phyloP scores from a whole-genome alignment of 345 rosid species.

The Gossypium stocksii region DNA sequence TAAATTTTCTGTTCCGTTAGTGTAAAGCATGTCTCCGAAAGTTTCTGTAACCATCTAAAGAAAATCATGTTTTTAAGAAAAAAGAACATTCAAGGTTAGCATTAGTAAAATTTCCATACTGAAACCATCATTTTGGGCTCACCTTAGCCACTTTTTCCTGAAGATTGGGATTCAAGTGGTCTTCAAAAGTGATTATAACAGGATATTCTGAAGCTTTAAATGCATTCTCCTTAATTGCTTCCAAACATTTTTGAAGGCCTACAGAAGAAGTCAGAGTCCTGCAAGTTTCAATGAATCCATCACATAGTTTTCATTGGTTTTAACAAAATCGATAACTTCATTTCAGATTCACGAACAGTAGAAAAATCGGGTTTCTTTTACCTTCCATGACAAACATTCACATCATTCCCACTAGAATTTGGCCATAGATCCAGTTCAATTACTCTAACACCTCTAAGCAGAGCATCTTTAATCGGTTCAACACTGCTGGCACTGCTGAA shows the following conservation, averaged over 20 bases:
- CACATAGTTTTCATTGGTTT: no score
- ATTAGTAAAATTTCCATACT: neutral
- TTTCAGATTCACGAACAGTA: neutral
- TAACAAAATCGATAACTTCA: no score
- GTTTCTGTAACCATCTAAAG: neutral
- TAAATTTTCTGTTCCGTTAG: slow-evolving; percentile 11
- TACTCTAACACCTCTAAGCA: slow-evolving; percentile 61
- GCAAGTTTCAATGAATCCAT: slow-evolving; percentile 5
- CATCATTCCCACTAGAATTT: slow-evolving; percentile 35
- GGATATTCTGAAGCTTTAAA: slow-evolving; percentile 65
- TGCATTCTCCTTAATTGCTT: slow-evolving; percentile 55
- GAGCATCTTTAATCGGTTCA: slow-evolving; percentile 54
- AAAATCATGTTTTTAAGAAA: neutral
- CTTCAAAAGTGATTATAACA: slow-evolving; percentile 83
- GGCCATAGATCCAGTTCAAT: slow-evolving; percentile 93
- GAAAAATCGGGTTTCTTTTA: slow-evolving; percentile 1
- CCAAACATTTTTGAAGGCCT: slow-evolving; percentile 53
- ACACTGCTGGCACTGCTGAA: slow-evolving; percentile 52
- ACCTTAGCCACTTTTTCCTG: slow-evolving; percentile 68
- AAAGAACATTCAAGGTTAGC: neutral
- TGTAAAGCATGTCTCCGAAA: neutral
- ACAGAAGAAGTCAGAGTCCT: slow-evolving; percentile 68
- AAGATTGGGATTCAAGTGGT: slow-evolving; percentile 58
- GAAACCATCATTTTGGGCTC: slow-evolving; percentile 7
- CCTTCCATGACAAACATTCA: slow-evolving; percentile 81